A percentile compares a stretch with the other conserved stretches of the same genome.
Conservation (phyloP, 2,329 filamentous ascomycete species). For the Byssochlamys sp. region DNA sequence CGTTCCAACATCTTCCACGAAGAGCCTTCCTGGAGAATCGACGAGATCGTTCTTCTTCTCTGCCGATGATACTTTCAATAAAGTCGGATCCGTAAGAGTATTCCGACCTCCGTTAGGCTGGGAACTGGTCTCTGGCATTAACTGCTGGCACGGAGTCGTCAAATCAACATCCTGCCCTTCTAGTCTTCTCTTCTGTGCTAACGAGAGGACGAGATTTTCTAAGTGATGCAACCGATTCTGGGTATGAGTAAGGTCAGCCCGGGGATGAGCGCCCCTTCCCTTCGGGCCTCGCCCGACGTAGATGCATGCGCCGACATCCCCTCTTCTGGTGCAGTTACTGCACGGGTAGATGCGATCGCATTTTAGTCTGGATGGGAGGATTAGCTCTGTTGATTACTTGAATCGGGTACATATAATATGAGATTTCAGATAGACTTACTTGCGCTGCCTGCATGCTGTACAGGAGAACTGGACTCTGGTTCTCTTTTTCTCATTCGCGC, state of each 20-base stretch:
- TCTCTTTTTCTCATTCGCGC: constrained; percentile 19
- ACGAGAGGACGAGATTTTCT: constrained; percentile 27
- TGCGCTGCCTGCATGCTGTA: constrained; percentile 27
- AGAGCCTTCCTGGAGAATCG: constrained; percentile 20
- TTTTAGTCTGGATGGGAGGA: constrained; percentile 17
- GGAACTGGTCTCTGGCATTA: neutral
- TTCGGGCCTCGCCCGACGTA: constrained; percentile 27
- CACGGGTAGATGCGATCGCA: constrained; percentile 28
- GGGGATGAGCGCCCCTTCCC: constrained; percentile 18
- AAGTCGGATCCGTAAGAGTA: neutral
- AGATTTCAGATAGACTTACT: constrained; percentile 14
- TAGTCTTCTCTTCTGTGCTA: constrained; percentile 20
- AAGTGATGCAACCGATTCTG: constrained; percentile 29
- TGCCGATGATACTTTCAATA: neutral
- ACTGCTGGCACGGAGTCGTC: neutral
- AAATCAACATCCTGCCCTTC: constrained; percentile 2
- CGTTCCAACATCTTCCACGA: constrained; percentile 22
- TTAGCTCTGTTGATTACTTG: neutral
- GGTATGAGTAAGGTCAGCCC: constrained; percentile 18
- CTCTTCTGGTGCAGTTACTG: constrained; percentile 24
- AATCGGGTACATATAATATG: neutral
- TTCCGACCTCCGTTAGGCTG: neutral
- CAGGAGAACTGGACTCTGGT: constrained; percentile 30
- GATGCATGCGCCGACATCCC: constrained; percentile 22
- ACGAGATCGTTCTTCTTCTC: constrained; percentile 8